phyloP scores from a whole-genome alignment of 768 basidiomycete species.

The Kwoniella sp. region DNA sequence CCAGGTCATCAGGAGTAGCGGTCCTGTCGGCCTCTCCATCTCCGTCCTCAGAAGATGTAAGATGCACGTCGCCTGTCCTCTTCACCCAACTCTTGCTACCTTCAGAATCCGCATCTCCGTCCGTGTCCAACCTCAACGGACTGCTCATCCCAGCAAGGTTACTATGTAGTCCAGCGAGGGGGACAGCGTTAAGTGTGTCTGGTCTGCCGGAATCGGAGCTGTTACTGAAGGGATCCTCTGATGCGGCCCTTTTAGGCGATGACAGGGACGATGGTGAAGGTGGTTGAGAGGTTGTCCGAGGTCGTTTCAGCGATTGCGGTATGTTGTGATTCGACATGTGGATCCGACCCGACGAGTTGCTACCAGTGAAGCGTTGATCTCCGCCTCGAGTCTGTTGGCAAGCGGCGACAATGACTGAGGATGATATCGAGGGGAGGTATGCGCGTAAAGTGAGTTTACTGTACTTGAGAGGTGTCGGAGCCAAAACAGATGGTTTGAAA shows the following conservation, averaged over 20 bases:
- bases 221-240: constrained; percentile 56
- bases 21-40: constrained; percentile 11
- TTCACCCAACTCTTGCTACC: constrained; percentile 26
- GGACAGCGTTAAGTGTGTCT: constrained; percentile 3
- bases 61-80: constrained; percentile 31
- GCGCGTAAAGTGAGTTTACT: no score
- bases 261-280: constrained; percentile 42
- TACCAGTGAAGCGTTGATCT: no score
- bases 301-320: constrained; percentile 42
- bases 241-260: constrained; percentile 73
- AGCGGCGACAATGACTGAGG: neutral
- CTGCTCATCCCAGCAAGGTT: constrained; percentile 12
- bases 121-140: constrained; percentile 17
- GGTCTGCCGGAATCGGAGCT: constrained; percentile 17
- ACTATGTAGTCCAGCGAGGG: neutral
- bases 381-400: neutral
- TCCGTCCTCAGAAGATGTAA: constrained; percentile 17
- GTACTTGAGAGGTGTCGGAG: no score
- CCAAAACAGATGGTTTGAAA: no score
- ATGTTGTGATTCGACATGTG: constrained; percentile 17
- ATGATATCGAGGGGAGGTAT: no score
- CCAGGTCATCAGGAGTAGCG: neutral
- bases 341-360: no score
- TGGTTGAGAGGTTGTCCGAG: constrained; percentile 37
- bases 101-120: constrained; percentile 18